Percentiles rank a stretch among this genome's conserved stretches.
Evolutionary conservation across 225 moss, liverwort and hornwort species (phyloP).

Genomic region (Antitrichia curtipendula): DNA sequence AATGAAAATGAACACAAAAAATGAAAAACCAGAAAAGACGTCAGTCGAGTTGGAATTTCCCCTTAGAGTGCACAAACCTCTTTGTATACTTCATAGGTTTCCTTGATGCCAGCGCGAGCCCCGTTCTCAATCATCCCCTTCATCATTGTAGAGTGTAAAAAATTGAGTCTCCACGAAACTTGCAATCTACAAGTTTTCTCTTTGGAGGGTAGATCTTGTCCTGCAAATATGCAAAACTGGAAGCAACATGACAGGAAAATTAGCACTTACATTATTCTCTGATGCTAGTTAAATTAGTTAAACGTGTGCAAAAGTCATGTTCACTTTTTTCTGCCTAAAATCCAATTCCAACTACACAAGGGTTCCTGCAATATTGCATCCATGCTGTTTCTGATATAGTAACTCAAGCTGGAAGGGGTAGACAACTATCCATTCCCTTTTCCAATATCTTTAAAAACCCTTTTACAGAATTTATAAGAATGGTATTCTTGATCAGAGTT

Average conservation of each 20-base stretch:
- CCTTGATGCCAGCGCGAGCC: constrained; percentile 75
- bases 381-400: background rate
- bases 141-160: constrained; percentile 67
- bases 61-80: constrained; percentile 15
- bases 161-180: constrained; percentile 75
- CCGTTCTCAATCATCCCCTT: constrained; percentile 60
- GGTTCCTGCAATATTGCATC: background rate
- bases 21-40: background rate
- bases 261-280: background rate
- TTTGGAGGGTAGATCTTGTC: constrained; percentile 25
- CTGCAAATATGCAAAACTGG: constrained; percentile 53
- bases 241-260: background rate
- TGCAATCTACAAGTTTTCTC: constrained; percentile 49
- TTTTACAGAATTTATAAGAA: background rate
- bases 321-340: background rate
- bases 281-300: background rate
- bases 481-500: background rate
- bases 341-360: background rate
- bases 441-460: background rate
- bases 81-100: constrained; percentile 25
- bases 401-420: background rate
- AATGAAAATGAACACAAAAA: background rate
- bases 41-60: background rate
- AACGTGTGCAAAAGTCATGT: background rate
- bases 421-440: background rate